A percentile compares a stretch with the other conserved stretches of the same genome.
Conservation (phyloP, 805 yeast genomes). For the Candida awuae region DNA sequence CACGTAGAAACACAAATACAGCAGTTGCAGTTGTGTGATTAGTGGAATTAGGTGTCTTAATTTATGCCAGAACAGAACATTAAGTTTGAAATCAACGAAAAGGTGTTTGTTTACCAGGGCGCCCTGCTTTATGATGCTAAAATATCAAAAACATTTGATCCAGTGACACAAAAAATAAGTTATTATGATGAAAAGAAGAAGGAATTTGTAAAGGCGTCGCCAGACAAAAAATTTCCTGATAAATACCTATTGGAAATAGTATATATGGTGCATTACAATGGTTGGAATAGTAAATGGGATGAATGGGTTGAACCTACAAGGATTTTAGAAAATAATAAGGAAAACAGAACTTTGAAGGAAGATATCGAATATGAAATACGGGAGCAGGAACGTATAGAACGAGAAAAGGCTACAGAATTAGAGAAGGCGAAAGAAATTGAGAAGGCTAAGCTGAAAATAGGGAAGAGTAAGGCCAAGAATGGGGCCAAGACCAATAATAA, state of each 20-base stretch:
- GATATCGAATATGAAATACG: slow-evolving; percentile 34
- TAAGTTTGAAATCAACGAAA: slow-evolving; percentile 16
- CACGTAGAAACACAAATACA: background rate
- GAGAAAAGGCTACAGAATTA: slow-evolving; percentile 1
- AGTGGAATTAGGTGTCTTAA: background rate
- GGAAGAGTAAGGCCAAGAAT: background rate
- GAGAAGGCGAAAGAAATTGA: background rate
- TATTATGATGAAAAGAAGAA: slow-evolving; percentile 25
- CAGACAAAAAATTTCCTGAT: slow-evolving; percentile 20
- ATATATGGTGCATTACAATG: slow-evolving; percentile 80
- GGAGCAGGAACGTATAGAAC: slow-evolving; percentile 6
- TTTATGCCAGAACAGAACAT: background rate
- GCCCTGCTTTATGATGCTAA: slow-evolving; percentile 87
- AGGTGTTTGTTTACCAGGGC: slow-evolving; percentile 80
- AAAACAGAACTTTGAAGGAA: slow-evolving; percentile 56
- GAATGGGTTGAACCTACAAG: slow-evolving; percentile 83
- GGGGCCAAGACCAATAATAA: background rate
- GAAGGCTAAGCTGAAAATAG: background rate
- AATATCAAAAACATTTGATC: slow-evolving; percentile 55
- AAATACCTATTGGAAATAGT: slow-evolving; percentile 13
- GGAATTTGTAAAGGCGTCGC: slow-evolving; percentile 29
- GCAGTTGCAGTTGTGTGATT: background rate
- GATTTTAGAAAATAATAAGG: slow-evolving; percentile 59
- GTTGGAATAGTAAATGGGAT: slow-evolving; percentile 96
- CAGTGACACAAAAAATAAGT: slow-evolving; percentile 35